These are phyloP conservation scores for Podospora pseudocomata DNA, from an alignment of 495 filamentous ascomycete species.

Conservation along the genomic window DNA sequence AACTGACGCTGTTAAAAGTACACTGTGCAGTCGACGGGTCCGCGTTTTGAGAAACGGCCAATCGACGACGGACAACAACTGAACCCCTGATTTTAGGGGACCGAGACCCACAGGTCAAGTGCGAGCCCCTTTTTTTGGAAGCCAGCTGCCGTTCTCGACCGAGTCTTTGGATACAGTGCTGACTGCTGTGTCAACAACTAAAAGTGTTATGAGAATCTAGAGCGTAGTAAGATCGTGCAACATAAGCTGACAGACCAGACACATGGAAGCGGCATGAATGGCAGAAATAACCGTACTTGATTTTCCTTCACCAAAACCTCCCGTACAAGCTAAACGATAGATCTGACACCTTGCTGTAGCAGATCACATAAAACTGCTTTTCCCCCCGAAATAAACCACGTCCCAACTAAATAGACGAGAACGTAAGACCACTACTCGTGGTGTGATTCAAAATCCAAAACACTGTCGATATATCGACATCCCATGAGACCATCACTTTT, in stretches of 20 bases:
- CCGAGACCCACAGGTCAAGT: neutral
- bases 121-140: neutral
- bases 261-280: neutral
- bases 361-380: neutral
- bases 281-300: neutral
- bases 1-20: neutral
- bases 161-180: neutral
- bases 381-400: neutral
- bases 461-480: neutral
- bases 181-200: neutral
- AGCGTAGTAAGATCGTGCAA: no score
- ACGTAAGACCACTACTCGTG: neutral
- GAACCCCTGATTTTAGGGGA: neutral
- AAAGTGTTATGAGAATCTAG: no score
- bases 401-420: neutral
- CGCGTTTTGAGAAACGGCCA: neutral
- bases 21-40: neutral
- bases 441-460: neutral
- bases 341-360: neutral
- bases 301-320: neutral
- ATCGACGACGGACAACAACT: neutral
- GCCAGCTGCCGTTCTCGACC: neutral
- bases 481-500: neutral
- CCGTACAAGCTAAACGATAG: neutral
- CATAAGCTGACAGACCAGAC: neutral